Evolutionary conservation across 139 green algal species (phyloP).

Genomic region (Penium margaritaceum): DNA sequence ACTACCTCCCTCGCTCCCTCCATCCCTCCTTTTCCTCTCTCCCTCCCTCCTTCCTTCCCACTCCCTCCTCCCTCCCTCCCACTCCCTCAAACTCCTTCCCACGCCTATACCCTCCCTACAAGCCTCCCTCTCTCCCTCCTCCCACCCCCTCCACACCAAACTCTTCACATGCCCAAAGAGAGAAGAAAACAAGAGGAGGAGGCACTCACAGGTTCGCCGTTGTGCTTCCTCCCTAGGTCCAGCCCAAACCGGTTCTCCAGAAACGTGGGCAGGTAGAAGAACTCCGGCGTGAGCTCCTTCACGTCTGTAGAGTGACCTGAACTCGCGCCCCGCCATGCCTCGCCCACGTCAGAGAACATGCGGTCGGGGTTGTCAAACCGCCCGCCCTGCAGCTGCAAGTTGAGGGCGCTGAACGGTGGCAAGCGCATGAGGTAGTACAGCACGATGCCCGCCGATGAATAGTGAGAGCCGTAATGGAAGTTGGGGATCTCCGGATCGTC

Average conservation of each 20-base stretch:
- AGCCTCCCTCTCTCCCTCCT: too few species aligned
- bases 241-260: slow-evolving; percentile 51
- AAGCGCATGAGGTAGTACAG: slow-evolving; percentile 54
- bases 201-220: slow-evolving; percentile 22
- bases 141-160: too few species aligned
- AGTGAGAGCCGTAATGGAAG: slow-evolving; percentile 60
- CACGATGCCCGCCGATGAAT: slow-evolving; percentile 50
- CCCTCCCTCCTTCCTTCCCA: too few species aligned
- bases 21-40: too few species aligned
- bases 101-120: too few species aligned
- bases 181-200: too few species aligned
- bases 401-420: slow-evolving; percentile 49
- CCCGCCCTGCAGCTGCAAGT: slow-evolving; percentile 50
- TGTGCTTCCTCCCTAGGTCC: slow-evolving; percentile 39
- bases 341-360: slow-evolving; percentile 46
- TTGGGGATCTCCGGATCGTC: slow-evolving; percentile 47
- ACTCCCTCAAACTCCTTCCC: too few species aligned
- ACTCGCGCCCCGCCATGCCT: slow-evolving; percentile 43
- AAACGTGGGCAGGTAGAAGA: slow-evolving; percentile 66
- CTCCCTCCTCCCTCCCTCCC: too few species aligned
- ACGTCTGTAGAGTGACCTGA: slow-evolving; percentile 68
- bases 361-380: slow-evolving; percentile 56
- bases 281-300: slow-evolving; percentile 97
- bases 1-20: too few species aligned
- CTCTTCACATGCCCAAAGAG: too few species aligned